phyloP scores from a whole-genome alignment of 2,329 filamentous ascomycete species.

The Calonectria leucothoes region DNA sequence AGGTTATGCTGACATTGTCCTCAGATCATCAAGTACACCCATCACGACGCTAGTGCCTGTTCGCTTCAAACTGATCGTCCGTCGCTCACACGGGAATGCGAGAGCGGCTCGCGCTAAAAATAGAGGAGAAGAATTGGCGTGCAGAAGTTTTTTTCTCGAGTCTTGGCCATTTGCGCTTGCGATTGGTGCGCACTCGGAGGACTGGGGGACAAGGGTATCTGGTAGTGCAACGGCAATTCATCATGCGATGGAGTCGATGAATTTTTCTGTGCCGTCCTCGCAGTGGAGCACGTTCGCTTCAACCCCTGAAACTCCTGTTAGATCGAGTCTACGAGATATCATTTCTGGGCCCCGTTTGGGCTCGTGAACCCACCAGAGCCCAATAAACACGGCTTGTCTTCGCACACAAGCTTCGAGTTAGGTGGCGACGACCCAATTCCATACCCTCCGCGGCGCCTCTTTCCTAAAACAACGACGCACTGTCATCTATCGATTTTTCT shows the following conservation, averaged over 20 bases:
- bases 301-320: not conserved
- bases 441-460: not conserved
- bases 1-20: not conserved
- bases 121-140: not conserved
- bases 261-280: not conserved
- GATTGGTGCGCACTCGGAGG: not conserved
- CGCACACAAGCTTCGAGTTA: not conserved
- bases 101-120: conserved; percentile 1
- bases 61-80: not conserved
- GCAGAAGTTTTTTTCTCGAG: not conserved
- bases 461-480: not conserved
- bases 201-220: not conserved
- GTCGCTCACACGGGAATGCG: not conserved
- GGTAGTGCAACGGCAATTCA: not conserved
- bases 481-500: conserved; percentile 1
- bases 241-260: not conserved
- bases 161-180: not conserved
- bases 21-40: not conserved
- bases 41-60: not conserved
- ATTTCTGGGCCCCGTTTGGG: not conserved
- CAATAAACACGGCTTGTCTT: not conserved
- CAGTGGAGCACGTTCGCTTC: not conserved
- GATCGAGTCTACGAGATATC: conserved; percentile 3
- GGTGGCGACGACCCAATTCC: not conserved
- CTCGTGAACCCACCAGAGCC: not conserved